Evolutionary conservation across 371 early-diverging fungal genomes (phyloP), one percentile per base, ranked within the genome.

Genomic region (Fennellomyces sp.): DNA sequence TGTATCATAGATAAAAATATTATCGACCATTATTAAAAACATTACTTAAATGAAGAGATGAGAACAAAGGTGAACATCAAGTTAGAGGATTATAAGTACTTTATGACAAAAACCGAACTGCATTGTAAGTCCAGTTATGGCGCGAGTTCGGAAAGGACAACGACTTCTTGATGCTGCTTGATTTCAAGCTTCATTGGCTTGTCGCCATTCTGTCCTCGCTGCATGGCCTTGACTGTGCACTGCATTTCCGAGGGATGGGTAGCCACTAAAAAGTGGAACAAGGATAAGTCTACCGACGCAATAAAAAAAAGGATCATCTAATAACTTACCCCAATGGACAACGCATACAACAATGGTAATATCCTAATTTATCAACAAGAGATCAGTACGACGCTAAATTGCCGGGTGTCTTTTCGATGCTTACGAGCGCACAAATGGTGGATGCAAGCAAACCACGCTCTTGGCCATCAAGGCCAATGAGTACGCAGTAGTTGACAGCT

Each of bases 241-340:
- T 66, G 66, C 30, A 56, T 28, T 39, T 66, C 61, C 28, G 53
- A 56, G 55, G 66, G 66, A 66, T 66, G 66, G 13, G 53, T 42
- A 12, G 66, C 51, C 10, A 53, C 69, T 60, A 65, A 17, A 35
- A 50, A 28, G 28, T 35, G 23, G 23, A 36, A 27, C 8, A 57
- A 30, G 36, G 49, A 21, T 21, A n/a, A n/a, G n/a, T n/a, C n/a
- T n/a, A n/a, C n/a, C n/a, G n/a, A n/a, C n/a, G n/a, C n/a, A n/a
- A n/a, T 19, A 21, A 25, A 48, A 23, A n/a, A 26, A 55, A 8
- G 2, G 2, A 39, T 27, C 2, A 42, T 15, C 23, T n/a, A 13
- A 25, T 52, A 1, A 57, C 53, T 65, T 60, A 65, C 66, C 77
- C 78, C 78, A 78, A 61, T 78, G 78, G 52, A 72, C 58, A 3